Percentiles rank a stretch among this genome's conserved stretches.
These are phyloP conservation scores for Tricladium varicosporioides DNA, from an alignment of 2,329 filamentous ascomycete species.

Conservation along the genomic window DNA sequence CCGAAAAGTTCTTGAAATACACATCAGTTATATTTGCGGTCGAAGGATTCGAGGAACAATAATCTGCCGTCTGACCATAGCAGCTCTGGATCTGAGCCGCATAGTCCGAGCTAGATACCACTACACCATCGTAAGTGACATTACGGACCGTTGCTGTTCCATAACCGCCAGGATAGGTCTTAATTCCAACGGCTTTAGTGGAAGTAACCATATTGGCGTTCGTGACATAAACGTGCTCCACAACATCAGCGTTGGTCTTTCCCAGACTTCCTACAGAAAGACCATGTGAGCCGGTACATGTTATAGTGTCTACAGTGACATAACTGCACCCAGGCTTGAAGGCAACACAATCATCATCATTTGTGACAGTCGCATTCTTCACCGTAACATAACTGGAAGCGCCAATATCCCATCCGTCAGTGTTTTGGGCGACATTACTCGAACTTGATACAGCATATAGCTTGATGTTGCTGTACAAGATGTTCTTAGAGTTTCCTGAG, in stretches of 20 bases:
- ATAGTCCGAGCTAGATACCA: constrained; percentile 40
- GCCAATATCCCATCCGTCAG: constrained; percentile 51
- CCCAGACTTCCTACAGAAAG: constrained; percentile 47
- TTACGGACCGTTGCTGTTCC: constrained; percentile 40
- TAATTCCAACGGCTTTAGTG: constrained; percentile 46
- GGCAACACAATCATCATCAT: constrained; percentile 59
- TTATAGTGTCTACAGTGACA: constrained; percentile 40
- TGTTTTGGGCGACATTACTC: constrained; percentile 46
- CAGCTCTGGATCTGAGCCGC: constrained; percentile 46
- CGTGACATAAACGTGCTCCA: constrained; percentile 42
- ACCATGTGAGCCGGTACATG: constrained; percentile 46
- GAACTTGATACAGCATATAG: constrained; percentile 41
- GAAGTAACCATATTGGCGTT: constrained; percentile 41
- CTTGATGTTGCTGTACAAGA: constrained; percentile 38
- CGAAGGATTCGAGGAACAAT: constrained; percentile 37
- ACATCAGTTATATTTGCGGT: constrained; percentile 37
- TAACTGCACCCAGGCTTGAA: constrained; percentile 53
- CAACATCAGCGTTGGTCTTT: constrained; percentile 38
- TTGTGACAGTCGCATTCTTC: constrained; percentile 47
- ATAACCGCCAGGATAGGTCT: constrained; percentile 43
- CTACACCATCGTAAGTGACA: constrained; percentile 40
- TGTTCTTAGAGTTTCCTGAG: constrained; percentile 36
- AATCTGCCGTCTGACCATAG: constrained; percentile 37
- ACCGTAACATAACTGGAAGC: constrained; percentile 46
- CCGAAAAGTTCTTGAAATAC: constrained; percentile 38